phyloP scores from a whole-genome alignment of 2,329 filamentous ascomycete genomes.

The Penicillium sp. region DNA sequence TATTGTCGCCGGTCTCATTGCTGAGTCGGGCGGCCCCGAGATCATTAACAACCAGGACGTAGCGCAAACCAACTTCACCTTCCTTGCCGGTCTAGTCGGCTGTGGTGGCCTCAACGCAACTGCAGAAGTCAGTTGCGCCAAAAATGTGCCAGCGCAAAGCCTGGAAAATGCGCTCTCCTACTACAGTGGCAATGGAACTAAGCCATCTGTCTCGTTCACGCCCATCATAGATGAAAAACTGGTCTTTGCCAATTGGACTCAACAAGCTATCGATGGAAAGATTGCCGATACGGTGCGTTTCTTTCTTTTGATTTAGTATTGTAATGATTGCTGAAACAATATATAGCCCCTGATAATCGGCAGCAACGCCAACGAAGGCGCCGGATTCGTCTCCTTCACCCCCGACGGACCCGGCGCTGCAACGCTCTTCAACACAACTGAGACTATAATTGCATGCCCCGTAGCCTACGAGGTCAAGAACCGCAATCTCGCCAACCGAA shows the following conservation, averaged over 20 bases:
- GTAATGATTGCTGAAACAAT: neutral
- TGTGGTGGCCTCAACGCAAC: slow-evolving; percentile 18
- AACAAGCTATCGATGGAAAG: neutral
- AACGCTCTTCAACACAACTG: slow-evolving; percentile 18
- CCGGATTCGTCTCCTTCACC: slow-evolving; percentile 13
- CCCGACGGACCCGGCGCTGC: slow-evolving; percentile 6
- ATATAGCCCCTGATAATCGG: slow-evolving; percentile 17
- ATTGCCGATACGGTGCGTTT: neutral
- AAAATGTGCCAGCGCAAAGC: neutral
- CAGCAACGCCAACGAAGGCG: slow-evolving; percentile 17
- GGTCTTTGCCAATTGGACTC: neutral
- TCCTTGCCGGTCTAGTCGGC: slow-evolving; percentile 23
- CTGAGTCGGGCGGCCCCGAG: slow-evolving; percentile 18
- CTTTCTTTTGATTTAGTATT: neutral
- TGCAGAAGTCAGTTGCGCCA: slow-evolving; percentile 17
- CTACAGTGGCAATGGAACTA: neutral
- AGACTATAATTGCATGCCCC: slow-evolving; percentile 17
- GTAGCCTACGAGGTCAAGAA: slow-evolving; percentile 24
- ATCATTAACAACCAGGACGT: slow-evolving; percentile 11
- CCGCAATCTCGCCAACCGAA: slow-evolving; percentile 24
- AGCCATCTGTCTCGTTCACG: neutral
- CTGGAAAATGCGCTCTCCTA: slow-evolving; percentile 3
- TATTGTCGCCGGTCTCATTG: slow-evolving; percentile 17
- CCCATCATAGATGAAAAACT: neutral
- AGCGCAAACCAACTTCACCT: slow-evolving; percentile 23